Percentiles rank a stretch among this genome's conserved stretches.
These are phyloP conservation scores for Acanthamoeba culbertsoni DNA, from an alignment of 208 protist species.

Conservation along the genomic window DNA sequence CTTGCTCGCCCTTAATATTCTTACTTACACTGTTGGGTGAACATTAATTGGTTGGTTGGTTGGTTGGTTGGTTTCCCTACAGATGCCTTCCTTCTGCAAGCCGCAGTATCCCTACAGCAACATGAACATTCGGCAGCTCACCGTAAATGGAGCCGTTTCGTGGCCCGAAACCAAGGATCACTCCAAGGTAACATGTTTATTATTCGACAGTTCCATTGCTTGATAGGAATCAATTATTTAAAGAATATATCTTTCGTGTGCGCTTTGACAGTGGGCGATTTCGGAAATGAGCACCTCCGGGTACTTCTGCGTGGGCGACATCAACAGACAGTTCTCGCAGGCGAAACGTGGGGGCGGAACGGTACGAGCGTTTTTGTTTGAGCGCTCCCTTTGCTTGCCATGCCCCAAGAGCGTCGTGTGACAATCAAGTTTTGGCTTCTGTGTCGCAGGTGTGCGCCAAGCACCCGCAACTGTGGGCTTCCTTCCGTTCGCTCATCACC, in stretches of 20 bases:
- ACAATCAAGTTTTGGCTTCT: neutral
- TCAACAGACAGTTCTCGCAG: slow-evolving; percentile 73
- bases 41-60: too few species aligned
- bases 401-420: neutral
- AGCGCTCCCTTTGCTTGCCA: neutral
- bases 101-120: slow-evolving; percentile 52
- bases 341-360: slow-evolving; percentile 64
- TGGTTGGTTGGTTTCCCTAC: neutral
- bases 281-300: neutral
- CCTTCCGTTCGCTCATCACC: neutral
- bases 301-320: slow-evolving; percentile 74
- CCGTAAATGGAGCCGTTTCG: neutral
- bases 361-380: neutral
- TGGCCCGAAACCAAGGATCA: slow-evolving; percentile 65
- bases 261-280: slow-evolving; percentile 61
- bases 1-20: neutral
- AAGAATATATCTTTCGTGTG: neutral
- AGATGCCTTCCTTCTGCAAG: slow-evolving; percentile 65
- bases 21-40: too few species aligned
- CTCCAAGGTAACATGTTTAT: slow-evolving; percentile 44
- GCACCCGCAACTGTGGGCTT: neutral
- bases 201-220: too few species aligned
- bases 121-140: slow-evolving; percentile 41
- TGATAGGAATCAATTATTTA: too few species aligned
- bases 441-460: neutral